These are phyloP conservation scores for Akanthomyces lecanii DNA, from an alignment of 2,329 filamentous ascomycete species.

Conservation along the genomic window DNA sequence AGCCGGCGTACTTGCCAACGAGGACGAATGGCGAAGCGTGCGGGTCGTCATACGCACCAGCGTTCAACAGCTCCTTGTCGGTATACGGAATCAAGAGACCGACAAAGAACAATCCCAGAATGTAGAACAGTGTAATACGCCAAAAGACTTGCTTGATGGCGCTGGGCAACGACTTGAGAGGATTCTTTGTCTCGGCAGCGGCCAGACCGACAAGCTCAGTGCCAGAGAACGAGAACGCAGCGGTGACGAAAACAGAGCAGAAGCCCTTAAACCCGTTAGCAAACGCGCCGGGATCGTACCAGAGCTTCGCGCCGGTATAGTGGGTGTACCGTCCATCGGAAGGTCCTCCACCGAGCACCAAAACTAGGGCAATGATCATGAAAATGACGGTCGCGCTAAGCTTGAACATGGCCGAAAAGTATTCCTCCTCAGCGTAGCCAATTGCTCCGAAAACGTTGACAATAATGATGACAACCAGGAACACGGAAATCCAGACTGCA, in stretches of 20 bases:
- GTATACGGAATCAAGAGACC: constrained; percentile 46
- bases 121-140: constrained; percentile 54
- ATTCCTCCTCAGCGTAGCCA: constrained; percentile 57
- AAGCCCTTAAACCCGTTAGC: constrained; percentile 71
- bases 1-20: constrained; percentile 49
- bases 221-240: constrained; percentile 68
- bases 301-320: constrained; percentile 48
- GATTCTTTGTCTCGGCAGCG: constrained; percentile 67
- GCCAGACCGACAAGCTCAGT: constrained; percentile 73
- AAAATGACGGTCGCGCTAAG: constrained; percentile 56
- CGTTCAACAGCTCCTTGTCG: constrained; percentile 43
- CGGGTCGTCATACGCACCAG: constrained; percentile 39
- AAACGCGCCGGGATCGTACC: constrained; percentile 54
- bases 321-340: constrained; percentile 39
- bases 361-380: constrained; percentile 58
- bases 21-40: constrained; percentile 53
- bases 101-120: constrained; percentile 49
- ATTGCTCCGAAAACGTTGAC: constrained; percentile 55
- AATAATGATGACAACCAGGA: constrained; percentile 46
- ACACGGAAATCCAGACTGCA: constrained; percentile 54
- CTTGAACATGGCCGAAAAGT: constrained; percentile 54
- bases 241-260: constrained; percentile 67
- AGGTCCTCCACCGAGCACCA: constrained; percentile 58
- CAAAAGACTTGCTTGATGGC: constrained; percentile 77
- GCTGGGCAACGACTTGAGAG: constrained; percentile 67